These are phyloP conservation scores for Lablab purpureus DNA, from an alignment of 306 rosid species.

Conservation along the genomic window DNA sequence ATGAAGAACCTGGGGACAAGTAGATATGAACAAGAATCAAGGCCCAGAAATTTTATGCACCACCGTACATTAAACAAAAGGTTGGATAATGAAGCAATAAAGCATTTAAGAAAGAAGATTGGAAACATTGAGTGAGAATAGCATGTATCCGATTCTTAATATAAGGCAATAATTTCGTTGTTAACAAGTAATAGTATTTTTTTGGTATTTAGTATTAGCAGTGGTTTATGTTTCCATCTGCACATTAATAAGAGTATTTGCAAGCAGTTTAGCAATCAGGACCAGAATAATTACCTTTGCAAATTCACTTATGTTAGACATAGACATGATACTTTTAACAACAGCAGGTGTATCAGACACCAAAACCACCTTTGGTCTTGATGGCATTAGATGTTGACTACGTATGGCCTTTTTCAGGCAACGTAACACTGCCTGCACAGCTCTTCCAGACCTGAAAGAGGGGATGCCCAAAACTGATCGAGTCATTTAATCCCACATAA, in stretches of 20 bases:
- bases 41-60: conserved; percentile 7
- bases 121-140: conserved; percentile 10
- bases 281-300: conserved; percentile 74
- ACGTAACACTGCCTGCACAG: conserved; percentile 72
- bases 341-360: conserved; percentile 90
- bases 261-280: conserved; percentile 1
- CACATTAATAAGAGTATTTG: not conserved
- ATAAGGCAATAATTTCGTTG: conserved; percentile 1
- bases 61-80: not conserved
- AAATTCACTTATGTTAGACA: conserved; percentile 65
- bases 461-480: conserved; percentile 35
- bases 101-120: conserved; percentile 9
- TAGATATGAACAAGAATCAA: conserved; percentile 3
- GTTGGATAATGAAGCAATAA: conserved; percentile 22
- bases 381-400: conserved; percentile 48
- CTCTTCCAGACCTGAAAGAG: conserved; percentile 79
- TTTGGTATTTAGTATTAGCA: not conserved
- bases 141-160: not conserved
- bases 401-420: conserved; percentile 68
- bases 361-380: conserved; percentile 75
- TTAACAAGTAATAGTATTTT: not conserved
- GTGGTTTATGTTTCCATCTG: not conserved
- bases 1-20: conserved; percentile 72
- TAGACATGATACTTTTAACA: conserved; percentile 60
- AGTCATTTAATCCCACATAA: conserved; percentile 37